phyloP scores from a whole-genome alignment of 371 early-diverging fungal species.

The Circinella umbellata region DNA sequence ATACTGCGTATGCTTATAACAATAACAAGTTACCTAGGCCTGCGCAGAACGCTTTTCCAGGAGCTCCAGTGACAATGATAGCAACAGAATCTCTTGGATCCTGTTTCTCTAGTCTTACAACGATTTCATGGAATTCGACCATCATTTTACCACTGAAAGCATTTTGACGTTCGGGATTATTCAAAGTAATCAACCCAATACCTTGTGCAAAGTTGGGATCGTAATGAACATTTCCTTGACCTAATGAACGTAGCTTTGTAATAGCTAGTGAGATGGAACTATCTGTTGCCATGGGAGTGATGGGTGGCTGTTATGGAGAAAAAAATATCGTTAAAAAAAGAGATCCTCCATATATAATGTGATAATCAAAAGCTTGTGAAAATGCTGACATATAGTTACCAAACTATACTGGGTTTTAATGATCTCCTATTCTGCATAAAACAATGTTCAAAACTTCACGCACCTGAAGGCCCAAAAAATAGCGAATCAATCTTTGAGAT shows the following conservation, averaged over 20 bases:
- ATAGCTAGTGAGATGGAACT: slow-evolving; percentile 9
- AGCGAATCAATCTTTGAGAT: too few species aligned
- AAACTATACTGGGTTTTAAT: too few species aligned
- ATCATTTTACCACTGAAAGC: slow-evolving; percentile 78
- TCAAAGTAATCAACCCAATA: slow-evolving; percentile 51
- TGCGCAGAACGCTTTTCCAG: slow-evolving; percentile 62
- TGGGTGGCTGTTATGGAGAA: too few species aligned
- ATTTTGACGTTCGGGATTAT: slow-evolving; percentile 64
- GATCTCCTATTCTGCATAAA: too few species aligned
- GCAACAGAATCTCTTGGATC: slow-evolving; percentile 32
- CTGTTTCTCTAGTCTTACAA: slow-evolving; percentile 49
- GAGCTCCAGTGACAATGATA: slow-evolving; percentile 59
- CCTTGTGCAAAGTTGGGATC: slow-evolving; percentile 46
- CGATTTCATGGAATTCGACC: slow-evolving; percentile 63
- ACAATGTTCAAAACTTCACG: too few species aligned
- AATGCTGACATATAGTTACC: too few species aligned
- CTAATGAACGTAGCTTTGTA: slow-evolving; percentile 19
- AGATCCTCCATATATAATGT: too few species aligned
- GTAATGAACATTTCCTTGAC: slow-evolving; percentile 50
- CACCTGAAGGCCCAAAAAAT: too few species aligned
- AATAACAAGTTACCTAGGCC: slow-evolving; percentile 56
- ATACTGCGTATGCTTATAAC: not conserved
- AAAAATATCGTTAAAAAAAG: too few species aligned
- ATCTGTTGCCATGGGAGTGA: not conserved
- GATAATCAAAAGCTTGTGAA: too few species aligned